A percentile compares a stretch with the other conserved stretches of the same genome.
These are phyloP conservation scores for Saccharomycopsis sp. DNA, from an alignment of 805 yeast species.

Conservation along the genomic window DNA sequence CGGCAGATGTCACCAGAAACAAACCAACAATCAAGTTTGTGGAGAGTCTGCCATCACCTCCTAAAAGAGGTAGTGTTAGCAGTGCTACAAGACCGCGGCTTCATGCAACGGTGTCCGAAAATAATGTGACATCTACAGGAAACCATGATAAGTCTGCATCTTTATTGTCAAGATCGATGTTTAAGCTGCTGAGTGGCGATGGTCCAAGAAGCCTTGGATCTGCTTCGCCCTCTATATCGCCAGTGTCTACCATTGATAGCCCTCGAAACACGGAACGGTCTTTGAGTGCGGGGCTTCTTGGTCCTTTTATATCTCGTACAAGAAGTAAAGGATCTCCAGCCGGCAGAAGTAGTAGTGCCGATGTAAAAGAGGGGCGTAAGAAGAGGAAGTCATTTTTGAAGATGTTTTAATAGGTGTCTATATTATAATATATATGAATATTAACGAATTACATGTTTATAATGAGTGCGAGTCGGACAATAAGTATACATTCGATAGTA, in stretches of 20 bases:
- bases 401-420: neutral
- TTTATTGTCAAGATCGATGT: neutral
- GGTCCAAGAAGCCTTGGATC: neutral
- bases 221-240: neutral
- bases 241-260: neutral
- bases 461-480: no score
- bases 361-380: neutral
- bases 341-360: neutral
- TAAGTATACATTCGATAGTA: no score
- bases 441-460: no score
- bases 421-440: no score
- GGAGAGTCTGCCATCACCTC: neutral
- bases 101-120: neutral
- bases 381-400: neutral
- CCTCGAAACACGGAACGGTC: neutral
- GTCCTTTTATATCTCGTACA: neutral
- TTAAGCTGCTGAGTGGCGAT: neutral
- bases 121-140: neutral
- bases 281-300: neutral
- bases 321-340: neutral
- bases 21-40: slow-evolving; percentile 10
- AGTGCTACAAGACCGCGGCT: neutral
- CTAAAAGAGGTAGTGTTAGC: neutral
- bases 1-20: neutral
- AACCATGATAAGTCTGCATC: neutral